phyloP scores from a whole-genome alignment of 176 grass and related monocot species.

The Paspalum notatum region DNA sequence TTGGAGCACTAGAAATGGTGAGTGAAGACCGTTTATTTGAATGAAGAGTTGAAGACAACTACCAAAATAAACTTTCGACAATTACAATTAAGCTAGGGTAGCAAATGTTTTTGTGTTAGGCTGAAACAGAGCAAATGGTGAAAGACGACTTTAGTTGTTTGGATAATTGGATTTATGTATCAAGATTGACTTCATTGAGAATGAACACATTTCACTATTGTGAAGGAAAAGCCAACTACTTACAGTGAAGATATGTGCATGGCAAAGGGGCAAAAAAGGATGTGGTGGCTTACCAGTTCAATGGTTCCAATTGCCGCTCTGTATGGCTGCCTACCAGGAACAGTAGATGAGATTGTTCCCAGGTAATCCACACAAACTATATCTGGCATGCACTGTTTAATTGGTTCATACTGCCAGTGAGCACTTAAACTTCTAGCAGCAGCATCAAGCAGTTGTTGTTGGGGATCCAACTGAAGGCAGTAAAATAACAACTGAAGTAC shows the following conservation, averaged over 20 bases:
- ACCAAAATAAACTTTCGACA: constrained; percentile 1
- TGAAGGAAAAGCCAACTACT: neutral
- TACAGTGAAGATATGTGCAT: neutral
- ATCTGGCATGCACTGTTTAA: constrained; percentile 60
- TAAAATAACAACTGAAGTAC: constrained; percentile 90
- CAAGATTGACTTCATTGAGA: constrained; percentile 3
- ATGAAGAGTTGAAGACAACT: neutral
- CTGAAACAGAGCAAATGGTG: neutral
- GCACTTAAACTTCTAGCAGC: constrained; percentile 74
- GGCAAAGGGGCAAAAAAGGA: constrained; percentile 9
- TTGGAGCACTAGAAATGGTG: neutral
- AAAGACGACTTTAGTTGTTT: constrained; percentile 13
- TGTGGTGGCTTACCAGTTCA: constrained; percentile 65
- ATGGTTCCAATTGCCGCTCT: constrained; percentile 51
- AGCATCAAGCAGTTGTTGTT: constrained; percentile 65
- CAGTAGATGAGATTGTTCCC: constrained; percentile 48
- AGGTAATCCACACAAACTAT: constrained; percentile 58
- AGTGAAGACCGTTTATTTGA: neutral
- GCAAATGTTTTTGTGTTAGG: constrained; percentile 21
- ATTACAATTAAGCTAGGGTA: constrained; percentile 25
- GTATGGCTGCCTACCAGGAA: constrained; percentile 43
- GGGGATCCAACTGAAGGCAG: constrained; percentile 70
- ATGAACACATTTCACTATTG: neutral
- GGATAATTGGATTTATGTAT: neutral
- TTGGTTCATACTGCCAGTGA: constrained; percentile 79